Conservation (phyloP, 331 rosid species). For the Quercus phellos region DNA sequence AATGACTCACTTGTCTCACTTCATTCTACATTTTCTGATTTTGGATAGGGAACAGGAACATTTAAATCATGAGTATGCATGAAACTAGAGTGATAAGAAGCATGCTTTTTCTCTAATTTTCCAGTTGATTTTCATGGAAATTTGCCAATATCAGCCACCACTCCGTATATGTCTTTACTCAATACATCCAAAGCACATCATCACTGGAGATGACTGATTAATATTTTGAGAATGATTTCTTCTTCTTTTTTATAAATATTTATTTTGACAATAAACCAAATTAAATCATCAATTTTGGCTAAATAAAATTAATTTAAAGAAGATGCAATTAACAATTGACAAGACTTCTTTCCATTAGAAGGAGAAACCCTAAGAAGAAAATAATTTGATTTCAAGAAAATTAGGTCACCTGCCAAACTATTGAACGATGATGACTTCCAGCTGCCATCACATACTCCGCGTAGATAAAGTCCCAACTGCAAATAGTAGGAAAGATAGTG, state of each 20-base stretch:
- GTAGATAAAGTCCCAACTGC: slow-evolving; percentile 99
- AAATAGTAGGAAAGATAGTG: slow-evolving; percentile 19
- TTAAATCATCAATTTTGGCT: not conserved
- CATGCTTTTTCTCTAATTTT: not conserved
- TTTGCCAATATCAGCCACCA: not conserved
- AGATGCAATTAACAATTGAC: not conserved
- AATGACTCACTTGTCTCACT: not conserved
- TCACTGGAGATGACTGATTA: not conserved
- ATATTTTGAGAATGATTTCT: not conserved
- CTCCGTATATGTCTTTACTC: not conserved
- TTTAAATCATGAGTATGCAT: not conserved
- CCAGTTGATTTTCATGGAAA: not conserved
- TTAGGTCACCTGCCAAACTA: slow-evolving; percentile 81
- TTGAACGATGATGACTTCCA: slow-evolving; percentile 83
- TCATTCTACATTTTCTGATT: not conserved
- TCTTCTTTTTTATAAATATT: not conserved
- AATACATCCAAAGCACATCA: not conserved
- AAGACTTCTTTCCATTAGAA: slow-evolving; percentile 6
- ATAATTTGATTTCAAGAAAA: slow-evolving; percentile 20
- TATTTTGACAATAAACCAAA: not conserved
- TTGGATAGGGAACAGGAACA: not conserved
- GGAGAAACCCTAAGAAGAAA: not conserved
- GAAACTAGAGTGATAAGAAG: not conserved
- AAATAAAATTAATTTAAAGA: not conserved
- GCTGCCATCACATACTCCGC: slow-evolving; percentile 98